These are phyloP conservation scores for Gossypium ekmanianum DNA, from an alignment of 345 rosid species.

Conservation along the genomic window DNA sequence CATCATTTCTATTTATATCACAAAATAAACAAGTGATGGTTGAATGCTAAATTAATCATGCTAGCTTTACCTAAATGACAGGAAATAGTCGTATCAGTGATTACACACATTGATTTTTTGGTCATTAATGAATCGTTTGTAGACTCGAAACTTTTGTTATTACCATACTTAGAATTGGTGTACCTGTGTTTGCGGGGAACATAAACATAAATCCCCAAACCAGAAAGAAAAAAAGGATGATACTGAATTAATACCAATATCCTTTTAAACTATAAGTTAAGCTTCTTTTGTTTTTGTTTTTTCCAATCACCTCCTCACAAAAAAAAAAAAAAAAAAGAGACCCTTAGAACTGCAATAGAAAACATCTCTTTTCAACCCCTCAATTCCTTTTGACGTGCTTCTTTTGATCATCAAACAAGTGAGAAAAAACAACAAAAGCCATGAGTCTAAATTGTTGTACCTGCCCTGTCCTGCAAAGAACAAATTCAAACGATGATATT, in stretches of 20 bases:
- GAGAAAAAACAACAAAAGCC: background rate
- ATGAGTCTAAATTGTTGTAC: slow-evolving; percentile 71
- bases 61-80: background rate
- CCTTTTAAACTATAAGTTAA: too few species aligned
- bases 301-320: background rate
- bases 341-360: background rate
- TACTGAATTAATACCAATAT: background rate
- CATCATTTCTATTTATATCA: too few species aligned
- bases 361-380: background rate
- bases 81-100: background rate
- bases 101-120: background rate
- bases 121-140: background rate
- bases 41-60: background rate
- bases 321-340: background rate
- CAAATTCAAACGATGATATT: slow-evolving; percentile 24
- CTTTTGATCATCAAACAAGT: background rate
- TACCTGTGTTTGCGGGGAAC: slow-evolving; percentile 23
- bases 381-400: background rate
- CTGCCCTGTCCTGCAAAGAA: slow-evolving; percentile 39
- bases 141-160: background rate
- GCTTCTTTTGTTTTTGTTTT: background rate
- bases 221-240: background rate
- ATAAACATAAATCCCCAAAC: background rate
- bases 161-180: slow-evolving; percentile 16
- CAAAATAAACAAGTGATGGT: too few species aligned